These are phyloP conservation scores for Hanseniaspora occidentalis DNA, from an alignment of 805 yeast genomes.

Conservation along the genomic window DNA sequence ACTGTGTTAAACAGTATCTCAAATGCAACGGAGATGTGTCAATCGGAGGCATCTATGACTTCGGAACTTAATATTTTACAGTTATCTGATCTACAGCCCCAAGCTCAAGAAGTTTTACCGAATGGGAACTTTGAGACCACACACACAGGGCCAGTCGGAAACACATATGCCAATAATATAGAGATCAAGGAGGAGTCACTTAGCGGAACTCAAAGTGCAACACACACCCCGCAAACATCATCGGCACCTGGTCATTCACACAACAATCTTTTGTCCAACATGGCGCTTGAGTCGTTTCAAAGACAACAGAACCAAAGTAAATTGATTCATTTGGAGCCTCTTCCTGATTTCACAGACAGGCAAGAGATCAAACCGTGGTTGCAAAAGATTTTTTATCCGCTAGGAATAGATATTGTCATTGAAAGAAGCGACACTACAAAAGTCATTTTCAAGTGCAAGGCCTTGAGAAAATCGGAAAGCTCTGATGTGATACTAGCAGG, in stretches of 20 bases:
- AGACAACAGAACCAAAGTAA: constrained; percentile 20
- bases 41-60: too few relatives aligned
- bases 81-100: too few relatives aligned
- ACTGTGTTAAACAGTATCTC: too few relatives aligned
- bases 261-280: constrained; percentile 10
- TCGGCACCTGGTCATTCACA: neutral
- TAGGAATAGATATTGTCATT: constrained; percentile 44
- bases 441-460: constrained; percentile 50
- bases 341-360: constrained; percentile 30
- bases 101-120: too few relatives aligned
- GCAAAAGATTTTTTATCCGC: constrained; percentile 32
- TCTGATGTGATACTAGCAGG: too few relatives aligned
- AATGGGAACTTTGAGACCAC: too few relatives aligned
- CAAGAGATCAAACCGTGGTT: constrained; percentile 53
- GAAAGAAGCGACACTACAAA: constrained; percentile 50
- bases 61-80: too few relatives aligned
- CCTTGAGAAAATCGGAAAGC: constrained; percentile 15
- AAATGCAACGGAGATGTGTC: too few relatives aligned
- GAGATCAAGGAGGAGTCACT: too few relatives aligned
- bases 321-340: constrained; percentile 26
- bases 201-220: too few relatives aligned
- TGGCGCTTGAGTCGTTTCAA: constrained; percentile 11
- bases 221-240: neutral
- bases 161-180: too few relatives aligned
- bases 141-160: too few relatives aligned